Percentiles rank a stretch among this genome's conserved stretches.
Conservation (phyloP, 306 rosid genomes). For the Cicer cuneatum region DNA sequence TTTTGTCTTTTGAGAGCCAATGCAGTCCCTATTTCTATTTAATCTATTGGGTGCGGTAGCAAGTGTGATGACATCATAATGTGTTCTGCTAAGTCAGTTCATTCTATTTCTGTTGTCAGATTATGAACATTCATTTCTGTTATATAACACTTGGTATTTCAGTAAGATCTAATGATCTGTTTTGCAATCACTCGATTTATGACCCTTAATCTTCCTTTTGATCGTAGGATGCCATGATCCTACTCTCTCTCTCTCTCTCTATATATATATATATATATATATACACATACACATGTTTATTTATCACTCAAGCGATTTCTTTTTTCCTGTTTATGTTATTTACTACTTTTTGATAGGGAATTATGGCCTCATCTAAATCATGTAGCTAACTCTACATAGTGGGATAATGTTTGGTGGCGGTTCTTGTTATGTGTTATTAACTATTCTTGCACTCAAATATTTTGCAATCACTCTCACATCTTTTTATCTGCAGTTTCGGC, state of each 20-base stretch:
- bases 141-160: not conserved
- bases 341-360: constrained; percentile 11
- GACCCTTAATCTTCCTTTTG: not conserved
- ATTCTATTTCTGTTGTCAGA: constrained; percentile 10
- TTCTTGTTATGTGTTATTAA: constrained; percentile 12
- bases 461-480: constrained; percentile 37
- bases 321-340: constrained; percentile 18
- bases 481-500: constrained; percentile 71
- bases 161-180: too few species aligned
- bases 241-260: not conserved
- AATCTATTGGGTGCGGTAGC: not conserved
- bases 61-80: not conserved
- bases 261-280: not conserved
- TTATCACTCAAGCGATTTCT: constrained; percentile 35
- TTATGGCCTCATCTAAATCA: not conserved
- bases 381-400: constrained; percentile 9
- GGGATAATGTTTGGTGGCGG: not conserved
- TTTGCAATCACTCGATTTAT: not conserved
- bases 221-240: not conserved
- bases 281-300: not conserved
- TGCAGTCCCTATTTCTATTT: not conserved
- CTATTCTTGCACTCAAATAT: constrained; percentile 16
- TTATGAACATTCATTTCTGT: constrained; percentile 14
- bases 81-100: constrained; percentile 7
- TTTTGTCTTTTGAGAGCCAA: not conserved